A percentile compares a stretch with the other conserved stretches of the same genome.
These are phyloP conservation scores for Capsaspora owczarzaki DNA, from an alignment of 78 protist species.

Conservation along the genomic window DNA sequence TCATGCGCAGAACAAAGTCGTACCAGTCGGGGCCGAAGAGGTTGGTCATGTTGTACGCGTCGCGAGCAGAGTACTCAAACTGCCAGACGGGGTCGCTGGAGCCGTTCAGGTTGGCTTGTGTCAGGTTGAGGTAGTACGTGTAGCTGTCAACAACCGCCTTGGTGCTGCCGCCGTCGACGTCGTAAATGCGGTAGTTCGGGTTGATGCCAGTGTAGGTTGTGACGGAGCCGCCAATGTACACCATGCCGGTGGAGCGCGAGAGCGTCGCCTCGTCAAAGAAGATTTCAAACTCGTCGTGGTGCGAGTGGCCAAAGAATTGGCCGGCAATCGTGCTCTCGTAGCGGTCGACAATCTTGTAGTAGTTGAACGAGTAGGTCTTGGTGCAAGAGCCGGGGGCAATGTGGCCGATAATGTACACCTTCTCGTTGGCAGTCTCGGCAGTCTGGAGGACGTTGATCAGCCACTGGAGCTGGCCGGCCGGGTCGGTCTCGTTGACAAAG, in stretches of 20 bases:
- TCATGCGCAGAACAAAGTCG: neutral
- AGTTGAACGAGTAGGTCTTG: neutral
- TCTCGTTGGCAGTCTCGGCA: neutral
- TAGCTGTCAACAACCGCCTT: neutral
- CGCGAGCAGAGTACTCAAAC: neutral
- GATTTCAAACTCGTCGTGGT: neutral
- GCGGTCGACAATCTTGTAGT: neutral
- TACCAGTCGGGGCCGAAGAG: neutral
- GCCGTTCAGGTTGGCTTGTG: neutral
- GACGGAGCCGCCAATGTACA: neutral
- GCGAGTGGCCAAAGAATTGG: neutral
- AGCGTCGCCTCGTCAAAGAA: neutral
- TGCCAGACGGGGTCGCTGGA: neutral
- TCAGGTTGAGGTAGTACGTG: neutral
- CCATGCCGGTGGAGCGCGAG: neutral
- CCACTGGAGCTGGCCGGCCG: slow-evolving; percentile 3
- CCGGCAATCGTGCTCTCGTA: neutral
- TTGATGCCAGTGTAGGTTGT: neutral
- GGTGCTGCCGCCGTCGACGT: neutral
- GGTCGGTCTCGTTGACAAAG: neutral
- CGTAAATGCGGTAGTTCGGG: neutral
- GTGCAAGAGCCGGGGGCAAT: neutral
- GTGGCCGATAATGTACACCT: neutral
- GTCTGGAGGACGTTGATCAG: neutral
- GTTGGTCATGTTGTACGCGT: neutral